These are phyloP conservation scores for Myxozyma lipomycoides DNA, from an alignment of 805 yeast genomes.

Conservation along the genomic window DNA sequence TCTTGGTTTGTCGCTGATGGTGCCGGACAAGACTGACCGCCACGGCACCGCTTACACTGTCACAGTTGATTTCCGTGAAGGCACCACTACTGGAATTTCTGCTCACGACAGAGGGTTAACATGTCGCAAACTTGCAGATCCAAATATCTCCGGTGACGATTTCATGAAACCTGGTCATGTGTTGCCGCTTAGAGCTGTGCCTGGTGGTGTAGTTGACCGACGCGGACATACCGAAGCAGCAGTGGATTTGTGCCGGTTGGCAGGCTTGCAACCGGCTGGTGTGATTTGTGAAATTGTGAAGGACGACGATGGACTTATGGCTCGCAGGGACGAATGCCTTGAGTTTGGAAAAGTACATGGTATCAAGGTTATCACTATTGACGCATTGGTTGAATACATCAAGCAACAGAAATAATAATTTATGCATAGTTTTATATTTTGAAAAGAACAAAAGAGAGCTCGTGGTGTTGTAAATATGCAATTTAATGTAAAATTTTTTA, in stretches of 20 bases:
- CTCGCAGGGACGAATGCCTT: slow-evolving; percentile 83
- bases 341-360: slow-evolving; percentile 59
- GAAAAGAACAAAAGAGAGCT: no score
- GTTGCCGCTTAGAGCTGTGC: slow-evolving; percentile 85
- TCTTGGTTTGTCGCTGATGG: slow-evolving; percentile 76
- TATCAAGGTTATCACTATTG: slow-evolving; percentile 73
- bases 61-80: slow-evolving; percentile 78
- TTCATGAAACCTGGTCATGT: slow-evolving; percentile 93
- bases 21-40: slow-evolving; percentile 62
- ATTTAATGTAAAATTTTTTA: background rate
- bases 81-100: slow-evolving; percentile 95
- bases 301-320: slow-evolving; percentile 93
- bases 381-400: slow-evolving; percentile 60
- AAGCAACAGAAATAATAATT: slow-evolving; percentile 1
- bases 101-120: slow-evolving; percentile 92
- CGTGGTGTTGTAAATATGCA: background rate
- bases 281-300: slow-evolving; percentile 91
- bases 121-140: slow-evolving; percentile 63
- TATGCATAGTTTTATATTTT: no score
- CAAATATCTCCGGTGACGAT: slow-evolving; percentile 53
- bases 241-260: slow-evolving; percentile 74
- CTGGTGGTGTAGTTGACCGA: slow-evolving; percentile 75
- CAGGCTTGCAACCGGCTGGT: slow-evolving; percentile 79
- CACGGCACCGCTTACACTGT: slow-evolving; percentile 97
- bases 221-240: slow-evolving; percentile 98